Evolutionary conservation across 306 rosid genomes (phyloP), one percentile per base, ranked within the genome.

Genomic region (Psophocarpus tetragonolobus): DNA sequence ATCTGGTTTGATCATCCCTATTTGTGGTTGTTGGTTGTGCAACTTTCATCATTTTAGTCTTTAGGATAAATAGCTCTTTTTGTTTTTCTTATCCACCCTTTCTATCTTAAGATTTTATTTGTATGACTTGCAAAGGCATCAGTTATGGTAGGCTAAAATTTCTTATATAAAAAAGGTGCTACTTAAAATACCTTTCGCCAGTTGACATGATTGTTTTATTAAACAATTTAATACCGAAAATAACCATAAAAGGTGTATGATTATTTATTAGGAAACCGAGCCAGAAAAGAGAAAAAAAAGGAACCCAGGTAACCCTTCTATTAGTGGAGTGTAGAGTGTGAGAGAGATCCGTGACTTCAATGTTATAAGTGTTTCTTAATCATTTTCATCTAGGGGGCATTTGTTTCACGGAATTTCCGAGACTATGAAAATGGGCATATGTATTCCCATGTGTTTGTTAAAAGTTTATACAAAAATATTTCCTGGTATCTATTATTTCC

Each of bases 121-220:
- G 6, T 33, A 54, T 68, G 78, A 36, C 44, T 66, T 62, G 68
- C 38, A 5, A 67, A 51, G 70, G 74, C 45, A 23, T 74, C 7
- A 14, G 50, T 18, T 78, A 20, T 33, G 50, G 17, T 48, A 5
- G 74, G 58, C 24, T 41, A 8, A 8, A 35, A 6, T 54, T 63
- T 26, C 14, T 58, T 38, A 9, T 18, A 45, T 57, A 23, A 29
- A 45, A 35, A 9, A 24, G 21, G 8, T 21, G 5, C 21, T 26
- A 26, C 61, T 17, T 38, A 9, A 23, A 42, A 39, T 13, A 44
- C 38, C 2, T 15, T 12, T 32, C 39, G 29, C 29, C 8, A 45
- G 66, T n/a, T 24, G 50, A 65, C 75, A 9, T 10, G 39, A 38
- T 26, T 58, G 47, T 33, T 64, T 63, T 21, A 58, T 20, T 62